phyloP scores from a whole-genome alignment of 2,329 filamentous ascomycete genomes.

The Colletotrichum tropicale region DNA sequence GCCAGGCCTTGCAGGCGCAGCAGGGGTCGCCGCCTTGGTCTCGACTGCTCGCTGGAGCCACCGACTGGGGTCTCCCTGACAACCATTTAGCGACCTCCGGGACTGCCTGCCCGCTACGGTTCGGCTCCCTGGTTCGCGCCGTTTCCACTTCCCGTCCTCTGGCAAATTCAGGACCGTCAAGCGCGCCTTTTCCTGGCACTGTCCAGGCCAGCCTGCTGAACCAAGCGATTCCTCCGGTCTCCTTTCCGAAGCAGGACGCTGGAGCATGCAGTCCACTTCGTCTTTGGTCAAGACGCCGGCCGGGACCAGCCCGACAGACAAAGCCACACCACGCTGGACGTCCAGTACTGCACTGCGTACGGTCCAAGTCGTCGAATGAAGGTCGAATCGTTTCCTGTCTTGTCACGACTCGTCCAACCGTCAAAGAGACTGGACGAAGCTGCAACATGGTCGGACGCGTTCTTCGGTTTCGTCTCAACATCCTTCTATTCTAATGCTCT shows the following conservation, averaged over 20 bases:
- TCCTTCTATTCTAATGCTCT: neutral
- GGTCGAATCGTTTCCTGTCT: conserved; percentile 2
- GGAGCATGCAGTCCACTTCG: neutral
- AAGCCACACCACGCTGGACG: neutral
- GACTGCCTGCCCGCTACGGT: conserved; percentile 15
- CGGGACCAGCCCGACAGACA: neutral
- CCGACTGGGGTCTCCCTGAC: conserved; percentile 15
- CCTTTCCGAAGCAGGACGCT: neutral
- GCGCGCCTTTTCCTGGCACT: neutral
- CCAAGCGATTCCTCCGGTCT: neutral
- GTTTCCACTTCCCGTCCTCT: conserved; percentile 12
- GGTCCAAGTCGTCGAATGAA: neutral
- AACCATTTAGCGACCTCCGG: conserved; percentile 1
- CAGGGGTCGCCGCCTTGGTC: conserved; percentile 16
- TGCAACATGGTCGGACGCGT: conserved; percentile 20
- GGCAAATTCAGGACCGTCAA: conserved; percentile 11
- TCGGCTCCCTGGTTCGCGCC: neutral
- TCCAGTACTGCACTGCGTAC: neutral
- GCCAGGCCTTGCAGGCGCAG: neutral
- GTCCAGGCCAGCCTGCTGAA: neutral
- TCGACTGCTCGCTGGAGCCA: conserved; percentile 7
- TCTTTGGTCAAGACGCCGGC: neutral
- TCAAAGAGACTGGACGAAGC: conserved; percentile 11
- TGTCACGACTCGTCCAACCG: neutral
- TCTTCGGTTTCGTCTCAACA: conserved; percentile 17